phyloP scores from a whole-genome alignment of 2,329 filamentous ascomycete genomes.

The Monilinia fructigena region DNA sequence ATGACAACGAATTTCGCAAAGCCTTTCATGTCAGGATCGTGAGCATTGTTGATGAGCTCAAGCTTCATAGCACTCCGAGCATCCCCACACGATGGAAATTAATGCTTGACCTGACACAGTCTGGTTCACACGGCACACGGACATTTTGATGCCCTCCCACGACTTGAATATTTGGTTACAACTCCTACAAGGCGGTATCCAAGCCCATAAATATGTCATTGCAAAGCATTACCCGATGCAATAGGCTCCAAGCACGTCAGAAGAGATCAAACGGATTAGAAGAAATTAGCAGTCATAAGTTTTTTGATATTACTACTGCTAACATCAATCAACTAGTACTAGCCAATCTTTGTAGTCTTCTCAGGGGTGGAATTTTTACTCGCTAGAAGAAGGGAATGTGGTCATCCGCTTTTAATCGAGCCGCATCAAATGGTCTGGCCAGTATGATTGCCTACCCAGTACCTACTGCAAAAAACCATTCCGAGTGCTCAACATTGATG shows the following conservation, averaged over 20 bases:
- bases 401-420: not conserved
- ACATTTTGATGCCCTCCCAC: not conserved
- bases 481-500: no score
- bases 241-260: not conserved
- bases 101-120: not conserved
- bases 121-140: not conserved
- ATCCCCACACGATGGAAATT: not conserved
- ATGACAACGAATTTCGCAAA: not conserved
- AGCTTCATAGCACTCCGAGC: conserved; percentile 13
- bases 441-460: not conserved
- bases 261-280: not conserved
- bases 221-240: not conserved
- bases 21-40: not conserved
- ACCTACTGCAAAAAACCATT: not conserved
- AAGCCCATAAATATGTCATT: not conserved
- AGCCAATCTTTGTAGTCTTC: not conserved
- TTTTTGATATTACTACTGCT: not conserved
- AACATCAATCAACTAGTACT: not conserved
- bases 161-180: not conserved
- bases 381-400: not conserved
- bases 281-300: not conserved
- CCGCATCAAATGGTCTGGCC: conserved; percentile 1
- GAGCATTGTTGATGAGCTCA: conserved; percentile 1
- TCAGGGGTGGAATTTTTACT: not conserved
- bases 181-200: not conserved